Evolutionary conservation across 2,329 filamentous ascomycete species (phyloP).

Genomic region (Cercospora beticola): DNA sequence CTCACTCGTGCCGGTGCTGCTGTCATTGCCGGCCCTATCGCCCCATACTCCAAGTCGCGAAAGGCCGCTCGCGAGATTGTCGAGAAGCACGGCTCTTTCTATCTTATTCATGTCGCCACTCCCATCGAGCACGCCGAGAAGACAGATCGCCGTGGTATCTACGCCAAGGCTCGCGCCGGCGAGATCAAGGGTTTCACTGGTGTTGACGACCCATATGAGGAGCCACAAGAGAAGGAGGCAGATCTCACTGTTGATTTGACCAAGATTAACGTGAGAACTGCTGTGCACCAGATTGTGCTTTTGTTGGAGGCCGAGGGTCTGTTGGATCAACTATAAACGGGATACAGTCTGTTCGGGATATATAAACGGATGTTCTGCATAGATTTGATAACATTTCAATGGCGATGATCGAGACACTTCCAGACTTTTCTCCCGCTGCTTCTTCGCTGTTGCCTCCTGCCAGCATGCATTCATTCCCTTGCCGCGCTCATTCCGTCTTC

Average conservation of each 20-base stretch:
- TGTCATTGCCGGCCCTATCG: slow-evolving; percentile 94
- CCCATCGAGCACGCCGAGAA: slow-evolving; percentile 89
- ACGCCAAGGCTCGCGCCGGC: slow-evolving; percentile 76
- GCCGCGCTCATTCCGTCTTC: slow-evolving; percentile 10
- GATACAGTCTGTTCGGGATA: neutral
- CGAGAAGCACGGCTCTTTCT: slow-evolving; percentile 87
- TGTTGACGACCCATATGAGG: slow-evolving; percentile 95
- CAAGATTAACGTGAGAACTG: slow-evolving; percentile 85
- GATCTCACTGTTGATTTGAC: slow-evolving; percentile 81
- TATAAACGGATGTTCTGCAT: neutral
- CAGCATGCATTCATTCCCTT: slow-evolving; percentile 7
- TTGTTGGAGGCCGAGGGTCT: slow-evolving; percentile 86
- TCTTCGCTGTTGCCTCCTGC: neutral
- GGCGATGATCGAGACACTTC: neutral
- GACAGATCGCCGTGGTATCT: slow-evolving; percentile 91
- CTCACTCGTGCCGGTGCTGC: slow-evolving; percentile 89
- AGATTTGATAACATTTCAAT: neutral
- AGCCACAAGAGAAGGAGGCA: slow-evolving; percentile 74
- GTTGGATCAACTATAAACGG: slow-evolving; percentile 62
- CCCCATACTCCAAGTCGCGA: slow-evolving; percentile 80
- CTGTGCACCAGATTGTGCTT: slow-evolving; percentile 95
- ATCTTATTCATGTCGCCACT: slow-evolving; percentile 91
- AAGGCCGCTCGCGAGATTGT: slow-evolving; percentile 78
- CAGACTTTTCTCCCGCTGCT: neutral
- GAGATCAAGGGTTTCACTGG: slow-evolving; percentile 98